These are phyloP conservation scores for Plasmopara muralis DNA, from an alignment of 352 stramenopile genomes.

Conservation along the genomic window DNA sequence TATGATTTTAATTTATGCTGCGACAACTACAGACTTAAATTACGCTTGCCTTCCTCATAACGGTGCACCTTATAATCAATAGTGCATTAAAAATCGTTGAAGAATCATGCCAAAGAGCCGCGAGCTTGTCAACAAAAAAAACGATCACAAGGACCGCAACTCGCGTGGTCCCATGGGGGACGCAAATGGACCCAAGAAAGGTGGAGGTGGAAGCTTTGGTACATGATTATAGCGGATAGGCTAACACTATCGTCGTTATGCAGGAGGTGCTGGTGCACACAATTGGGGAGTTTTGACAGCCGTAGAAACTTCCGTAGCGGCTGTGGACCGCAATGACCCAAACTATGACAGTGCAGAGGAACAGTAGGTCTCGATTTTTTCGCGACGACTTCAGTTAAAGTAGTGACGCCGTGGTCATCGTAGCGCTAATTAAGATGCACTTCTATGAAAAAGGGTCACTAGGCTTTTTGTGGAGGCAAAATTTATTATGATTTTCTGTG, in stretches of 20 bases:
- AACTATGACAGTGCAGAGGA: constrained; percentile 69
- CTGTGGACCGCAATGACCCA: constrained; percentile 64
- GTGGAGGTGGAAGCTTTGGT: constrained; percentile 6
- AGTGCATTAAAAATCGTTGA: not conserved
- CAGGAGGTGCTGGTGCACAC: constrained; percentile 72
- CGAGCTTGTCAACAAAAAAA: constrained; percentile 81
- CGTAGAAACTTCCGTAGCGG: constrained; percentile 30
- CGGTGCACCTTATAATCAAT: too few species aligned
- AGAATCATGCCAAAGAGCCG: constrained; percentile 64
- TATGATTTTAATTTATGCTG: not conserved
- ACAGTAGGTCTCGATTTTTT: constrained; percentile 9
- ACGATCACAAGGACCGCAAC: constrained; percentile 77
- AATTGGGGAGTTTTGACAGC: constrained; percentile 64
- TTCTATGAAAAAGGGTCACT: too few species aligned
- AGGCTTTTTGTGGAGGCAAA: too few species aligned
- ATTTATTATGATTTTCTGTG: too few species aligned
- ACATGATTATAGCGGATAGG: not conserved
- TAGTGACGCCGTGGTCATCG: too few species aligned
- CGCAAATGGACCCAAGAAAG: constrained; percentile 51
- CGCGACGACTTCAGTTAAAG: too few species aligned
- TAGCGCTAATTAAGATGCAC: too few species aligned
- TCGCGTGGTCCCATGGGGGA: constrained; percentile 54
- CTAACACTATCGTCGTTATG: constrained; percentile 2
- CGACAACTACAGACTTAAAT: not conserved
- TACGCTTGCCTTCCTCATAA: not conserved